These are phyloP conservation scores for Candida maris DNA, from an alignment of 805 yeast genomes.

Conservation along the genomic window DNA sequence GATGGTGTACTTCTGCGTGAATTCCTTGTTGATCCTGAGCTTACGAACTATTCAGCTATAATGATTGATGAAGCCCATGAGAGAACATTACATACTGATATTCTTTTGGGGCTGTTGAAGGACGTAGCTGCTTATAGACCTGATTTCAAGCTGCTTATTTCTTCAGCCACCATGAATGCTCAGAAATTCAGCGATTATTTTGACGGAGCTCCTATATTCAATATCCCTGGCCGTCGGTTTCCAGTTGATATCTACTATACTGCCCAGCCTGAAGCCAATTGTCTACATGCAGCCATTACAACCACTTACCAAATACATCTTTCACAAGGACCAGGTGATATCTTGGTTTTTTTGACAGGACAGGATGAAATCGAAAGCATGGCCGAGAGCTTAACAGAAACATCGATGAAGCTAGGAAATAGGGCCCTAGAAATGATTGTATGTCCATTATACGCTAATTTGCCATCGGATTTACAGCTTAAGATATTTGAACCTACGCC, in stretches of 20 bases:
- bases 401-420: conserved; percentile 57
- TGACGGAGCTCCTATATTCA: conserved; percentile 77
- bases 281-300: conserved; percentile 82
- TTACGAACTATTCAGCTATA: conserved; percentile 68
- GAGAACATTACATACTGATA: conserved; percentile 88
- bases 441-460: conserved; percentile 86
- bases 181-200: conserved; percentile 80
- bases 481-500: conserved; percentile 88
- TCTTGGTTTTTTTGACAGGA: conserved; percentile 87
- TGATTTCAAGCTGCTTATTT: conserved; percentile 71
- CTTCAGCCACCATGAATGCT: conserved; percentile 95
- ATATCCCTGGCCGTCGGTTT: conserved; percentile 88
- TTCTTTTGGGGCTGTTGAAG: conserved; percentile 73
- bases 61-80: conserved; percentile 99
- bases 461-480: conserved; percentile 81
- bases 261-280: conserved; percentile 84
- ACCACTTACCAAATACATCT: conserved; percentile 85
- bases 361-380: conserved; percentile 91
- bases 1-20: conserved; percentile 95
- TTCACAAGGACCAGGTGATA: conserved; percentile 74
- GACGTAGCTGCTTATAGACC: conserved; percentile 60
- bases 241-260: conserved; percentile 88
- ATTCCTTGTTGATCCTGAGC: conserved; percentile 69
- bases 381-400: conserved; percentile 69
- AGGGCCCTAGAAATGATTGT: conserved; percentile 60